Evolutionary conservation across 177 flowering plant species (phyloP), one percentile per base, ranked within the genome.

Genomic region (Vitis hybrid): DNA sequence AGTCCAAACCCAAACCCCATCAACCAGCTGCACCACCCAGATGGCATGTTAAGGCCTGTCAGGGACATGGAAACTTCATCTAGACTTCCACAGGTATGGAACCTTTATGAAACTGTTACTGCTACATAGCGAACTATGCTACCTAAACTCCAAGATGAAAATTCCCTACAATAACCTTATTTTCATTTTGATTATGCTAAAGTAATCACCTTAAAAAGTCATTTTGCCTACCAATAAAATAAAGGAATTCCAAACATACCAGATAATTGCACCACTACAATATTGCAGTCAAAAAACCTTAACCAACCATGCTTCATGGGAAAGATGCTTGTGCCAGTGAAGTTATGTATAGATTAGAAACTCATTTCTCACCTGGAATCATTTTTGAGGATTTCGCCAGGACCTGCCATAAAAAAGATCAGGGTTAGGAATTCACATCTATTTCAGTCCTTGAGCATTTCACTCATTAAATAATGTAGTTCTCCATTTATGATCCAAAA

Each of bases 351-450:
- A 53, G 9, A 59, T 11, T 50, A 7, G 20, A 65, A 26, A 26
- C 55, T 39, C 26, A 53, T 50, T 15, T 20, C 87, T 74, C 66
- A 95, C 98, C 99, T 69, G 99, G 98, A 78, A 95, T 95, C 99
- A 95, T 95, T 82, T 95, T 95, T 55, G 99, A 95, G 19, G 99
- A 95, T 80, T 95, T 95, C 68, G 99, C 99, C 60, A 95, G 82
- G 76, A 93, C 99, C 99, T 93, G 88, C 76, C 76, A 63, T 16
- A 4, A 50, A 61, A 29, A 68, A 48, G 53, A 73, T 11, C 53
- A 68, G 45, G 20, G 53, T 51, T 15, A 63, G 56, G 56, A 53
- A 53, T 53, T 14, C 7, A 53, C 16, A 39, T 1, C 45, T 4
- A 39, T 39, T 39, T 39, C 45, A 39, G 7, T 39, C 45, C 45